phyloP scores from a whole-genome alignment of 2,329 filamentous ascomycete genomes.

The Pseudogymnoascus sp. region DNA sequence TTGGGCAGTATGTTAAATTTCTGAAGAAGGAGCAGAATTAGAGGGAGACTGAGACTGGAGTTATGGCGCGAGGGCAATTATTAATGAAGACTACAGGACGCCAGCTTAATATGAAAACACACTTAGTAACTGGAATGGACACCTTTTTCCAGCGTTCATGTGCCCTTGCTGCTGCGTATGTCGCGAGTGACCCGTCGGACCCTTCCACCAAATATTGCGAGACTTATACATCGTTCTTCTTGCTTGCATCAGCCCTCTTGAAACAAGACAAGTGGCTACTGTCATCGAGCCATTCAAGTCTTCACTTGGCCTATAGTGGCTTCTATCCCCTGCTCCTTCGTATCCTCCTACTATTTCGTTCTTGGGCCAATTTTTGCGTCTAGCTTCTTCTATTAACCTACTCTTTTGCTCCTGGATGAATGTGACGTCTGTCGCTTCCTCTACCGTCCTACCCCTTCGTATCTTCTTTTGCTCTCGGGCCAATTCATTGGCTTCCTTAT shows the following conservation, averaged over 20 bases:
- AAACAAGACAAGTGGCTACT: neutral
- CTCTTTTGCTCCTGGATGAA: neutral
- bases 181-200: neutral
- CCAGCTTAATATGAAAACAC: neutral
- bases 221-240: neutral
- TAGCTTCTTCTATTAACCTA: neutral
- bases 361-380: neutral
- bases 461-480: neutral
- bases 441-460: neutral
- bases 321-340: neutral
- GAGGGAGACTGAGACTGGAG: neutral
- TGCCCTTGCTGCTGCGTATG: neutral
- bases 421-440: neutral
- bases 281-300: neutral
- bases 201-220: neutral
- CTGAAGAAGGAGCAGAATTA: neutral
- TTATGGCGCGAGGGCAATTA: neutral
- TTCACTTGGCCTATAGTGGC: neutral
- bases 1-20: slow-evolving; percentile 29
- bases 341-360: neutral
- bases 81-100: neutral
- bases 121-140: neutral
- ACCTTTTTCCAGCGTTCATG: neutral
- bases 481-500: neutral
- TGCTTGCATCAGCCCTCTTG: neutral